Evolutionary conservation across 2,329 filamentous ascomycete genomes (phyloP), one percentile per base, ranked within the genome.

Genomic region (Aspergillus sojae): DNA sequence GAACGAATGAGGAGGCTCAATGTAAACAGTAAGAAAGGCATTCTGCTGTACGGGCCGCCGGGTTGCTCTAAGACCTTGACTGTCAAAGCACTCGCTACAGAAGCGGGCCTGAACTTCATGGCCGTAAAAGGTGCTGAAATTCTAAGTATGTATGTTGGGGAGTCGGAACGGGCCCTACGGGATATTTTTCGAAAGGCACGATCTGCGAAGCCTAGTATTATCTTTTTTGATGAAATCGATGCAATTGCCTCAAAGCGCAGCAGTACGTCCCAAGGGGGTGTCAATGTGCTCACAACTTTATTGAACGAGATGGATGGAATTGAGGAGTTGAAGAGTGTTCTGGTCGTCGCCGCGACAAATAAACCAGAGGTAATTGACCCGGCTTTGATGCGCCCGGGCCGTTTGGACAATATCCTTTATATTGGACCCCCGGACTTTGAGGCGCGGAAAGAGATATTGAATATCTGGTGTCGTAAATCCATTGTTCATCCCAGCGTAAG

Each of bases 181-280:
- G 91, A 93, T 61, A 87, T 97, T 1, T 97, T 98, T 75, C 86
- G 89, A 59, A 91, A 94, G 70, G 94, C 94, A 1, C 86, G 91
- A 48, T 89, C 90, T n/a, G 94, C 93, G 10, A 89, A 89, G 58
- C 94, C 94, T 0, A 93, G 91, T 75, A 94, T 97, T 78, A 93
- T 98, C 71, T 98, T 97, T 83, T 97, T 97, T 69, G 94, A 98
- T 75, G 94, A 98, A 77, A 95, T 98, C 70, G 94, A 98, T 79
- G 89, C 92, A 5, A 94, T 98, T 66, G 91, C 84, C 43, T 84
- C 84, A 39, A 83, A 83, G 78, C 72, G 89, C 80, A 84, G 78
- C 56, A 77, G 72, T 46, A 74, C 81, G 46, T 80, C 83, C 59
- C 77, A 85, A 16, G 82, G 82, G 30, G 82, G 82, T 4, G 84